Evolutionary conservation across 345 rosid genomes (phyloP), one percentile per base, ranked within the genome.

Genomic region (Stellera chamaejasme): DNA sequence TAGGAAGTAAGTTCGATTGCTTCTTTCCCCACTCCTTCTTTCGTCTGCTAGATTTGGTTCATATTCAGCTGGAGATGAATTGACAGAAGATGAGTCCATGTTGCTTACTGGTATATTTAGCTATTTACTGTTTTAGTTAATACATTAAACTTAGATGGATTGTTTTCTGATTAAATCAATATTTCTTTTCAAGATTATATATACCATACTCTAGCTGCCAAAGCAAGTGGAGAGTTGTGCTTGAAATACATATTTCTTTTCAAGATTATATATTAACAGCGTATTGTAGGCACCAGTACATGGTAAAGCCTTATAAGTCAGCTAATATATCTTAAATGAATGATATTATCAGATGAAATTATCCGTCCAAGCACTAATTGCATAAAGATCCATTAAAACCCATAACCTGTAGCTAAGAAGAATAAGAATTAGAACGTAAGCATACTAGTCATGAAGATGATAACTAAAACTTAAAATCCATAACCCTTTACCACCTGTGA

Each of bases 221-320:
- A 94, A 66, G 92, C 92, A 45, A 94, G 99, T 69, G 99, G 99
- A 66, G 99, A 94, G 69, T 75, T 94, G 49, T 94, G 99, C 77
- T 73, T 94, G 69, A 94, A 90, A 74, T 83, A 90, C 67, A 85
- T 90, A 64, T 90, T 94, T 45, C 45, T n/a, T n/a, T n/a, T n/a
- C n/a, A n/a, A n/a, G n/a, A n/a, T n/a, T n/a, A n/a, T n/a, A n/a
- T 16, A 23, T 58, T 10, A 5, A 6, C 44, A 13, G 19, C 45
- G 39, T 14, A 42, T 25, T 6, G 27, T 45, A 50, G 46, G 15
- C 46, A 6, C 52, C 43, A 13, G 28, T 59, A 36, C 54, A 15
- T 59, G 46, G 41, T n/a, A 45, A 10, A 13, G 27, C 61, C 25
- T 58, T 28, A 58, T 11, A 46, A 16, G 39, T 11, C 14, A 2